phyloP scores from a whole-genome alignment of 108 stramenopile genomes.

The Cyclotella sp. region DNA sequence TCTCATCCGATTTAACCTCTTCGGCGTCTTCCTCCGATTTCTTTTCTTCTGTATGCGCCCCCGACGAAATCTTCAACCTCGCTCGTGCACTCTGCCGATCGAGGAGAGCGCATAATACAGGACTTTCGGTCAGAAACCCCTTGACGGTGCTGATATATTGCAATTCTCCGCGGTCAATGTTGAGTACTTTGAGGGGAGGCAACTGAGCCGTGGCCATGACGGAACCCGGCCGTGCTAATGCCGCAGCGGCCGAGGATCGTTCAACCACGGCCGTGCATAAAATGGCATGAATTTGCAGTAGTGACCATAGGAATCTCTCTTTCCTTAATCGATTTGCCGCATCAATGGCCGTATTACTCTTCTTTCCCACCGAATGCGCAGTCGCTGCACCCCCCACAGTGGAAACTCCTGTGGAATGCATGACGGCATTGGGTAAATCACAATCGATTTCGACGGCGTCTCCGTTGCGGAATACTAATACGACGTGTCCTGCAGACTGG shows the following conservation, averaged over 20 bases:
- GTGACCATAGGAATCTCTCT: conserved; percentile 84
- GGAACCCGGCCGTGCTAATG: conserved; percentile 39
- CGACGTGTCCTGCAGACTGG: conserved; percentile 58
- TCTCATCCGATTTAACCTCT: conserved; percentile 65
- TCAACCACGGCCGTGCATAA: conserved; percentile 86
- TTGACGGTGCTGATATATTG: conserved; percentile 87
- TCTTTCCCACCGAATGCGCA: background rate
- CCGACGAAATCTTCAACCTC: conserved; percentile 37
- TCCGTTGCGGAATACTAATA: conserved; percentile 81
- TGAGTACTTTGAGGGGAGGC: conserved; percentile 77
- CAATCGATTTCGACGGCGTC: conserved; percentile 85
- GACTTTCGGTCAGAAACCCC: conserved; percentile 70
- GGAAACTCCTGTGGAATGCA: conserved; percentile 15
- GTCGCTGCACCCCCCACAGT: conserved; percentile 34
- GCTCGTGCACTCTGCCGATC: conserved; percentile 70
- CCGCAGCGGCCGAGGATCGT: conserved; percentile 52
- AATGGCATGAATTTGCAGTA: conserved; percentile 88
- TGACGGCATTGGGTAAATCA: conserved; percentile 47
- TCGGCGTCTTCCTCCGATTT: conserved; percentile 45
- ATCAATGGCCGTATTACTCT: conserved; percentile 14
- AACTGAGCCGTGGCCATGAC: conserved; percentile 31
- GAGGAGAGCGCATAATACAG: conserved; percentile 65
- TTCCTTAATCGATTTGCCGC: conserved; percentile 67
- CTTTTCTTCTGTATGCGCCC: conserved; percentile 52
- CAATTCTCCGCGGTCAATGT: conserved; percentile 81